phyloP scores from a whole-genome alignment of 805 yeast species.

The Metschnikowia bowlesiae region DNA sequence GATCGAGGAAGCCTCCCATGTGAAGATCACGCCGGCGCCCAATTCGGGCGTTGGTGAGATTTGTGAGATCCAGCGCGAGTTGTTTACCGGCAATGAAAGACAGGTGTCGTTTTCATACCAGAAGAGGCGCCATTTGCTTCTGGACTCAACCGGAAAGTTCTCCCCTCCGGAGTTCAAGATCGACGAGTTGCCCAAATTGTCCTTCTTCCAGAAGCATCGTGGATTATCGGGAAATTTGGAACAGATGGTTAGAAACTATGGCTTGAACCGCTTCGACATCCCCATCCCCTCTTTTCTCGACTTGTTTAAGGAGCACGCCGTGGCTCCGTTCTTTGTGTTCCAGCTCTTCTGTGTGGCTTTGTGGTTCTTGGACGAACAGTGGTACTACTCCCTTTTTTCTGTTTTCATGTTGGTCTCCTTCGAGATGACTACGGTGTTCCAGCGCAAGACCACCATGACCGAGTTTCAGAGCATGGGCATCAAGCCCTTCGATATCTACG shows the following conservation, averaged over 20 bases:
- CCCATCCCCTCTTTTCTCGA: conserved; percentile 91
- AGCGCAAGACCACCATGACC: conserved; percentile 88
- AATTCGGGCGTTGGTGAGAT: conserved; percentile 85
- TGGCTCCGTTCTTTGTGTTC: conserved; percentile 96
- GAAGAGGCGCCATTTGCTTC: conserved; percentile 82
- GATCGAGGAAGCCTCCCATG: conserved; percentile 62
- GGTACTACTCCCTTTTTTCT: conserved; percentile 92
- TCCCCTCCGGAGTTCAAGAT: conserved; percentile 78
- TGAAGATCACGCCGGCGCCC: conserved; percentile 75
- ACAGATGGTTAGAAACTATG: conserved; percentile 56
- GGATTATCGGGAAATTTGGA: conserved; percentile 57
- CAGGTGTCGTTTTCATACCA: conserved; percentile 80
- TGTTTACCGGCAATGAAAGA: conserved; percentile 50
- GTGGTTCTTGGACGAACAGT: conserved; percentile 94
- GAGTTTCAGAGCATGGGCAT: conserved; percentile 98
- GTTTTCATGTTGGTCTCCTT: conserved; percentile 88
- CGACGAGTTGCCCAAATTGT: conserved; percentile 54
- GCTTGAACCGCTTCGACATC: conserved; percentile 85
- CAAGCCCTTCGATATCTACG: conserved; percentile 79
- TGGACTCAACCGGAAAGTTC: conserved; percentile 50
- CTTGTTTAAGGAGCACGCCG: conserved; percentile 93
- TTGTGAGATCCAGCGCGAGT: conserved; percentile 54
- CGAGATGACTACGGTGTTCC: conserved; percentile 92
- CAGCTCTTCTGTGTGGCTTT: conserved; percentile 93
- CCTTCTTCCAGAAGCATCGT: conserved; percentile 48